phyloP scores from a whole-genome alignment of 2,329 filamentous ascomycete genomes.

The Botrytis sinoallii region DNA sequence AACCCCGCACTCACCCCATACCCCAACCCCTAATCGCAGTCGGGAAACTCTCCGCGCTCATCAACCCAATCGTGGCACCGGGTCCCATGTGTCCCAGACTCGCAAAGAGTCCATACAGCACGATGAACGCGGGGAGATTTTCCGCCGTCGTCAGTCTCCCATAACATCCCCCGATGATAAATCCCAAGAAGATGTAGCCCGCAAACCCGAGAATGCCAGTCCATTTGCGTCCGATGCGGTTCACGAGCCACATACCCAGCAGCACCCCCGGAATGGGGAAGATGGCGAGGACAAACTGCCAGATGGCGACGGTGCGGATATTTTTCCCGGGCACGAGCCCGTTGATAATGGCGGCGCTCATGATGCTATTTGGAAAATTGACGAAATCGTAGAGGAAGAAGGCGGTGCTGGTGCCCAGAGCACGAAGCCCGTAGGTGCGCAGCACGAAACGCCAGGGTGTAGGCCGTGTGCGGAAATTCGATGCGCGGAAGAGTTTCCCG shows the following conservation, averaged over 20 bases:
- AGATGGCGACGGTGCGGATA: conserved; percentile 38
- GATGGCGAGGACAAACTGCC: conserved; percentile 39
- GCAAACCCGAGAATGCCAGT: neutral
- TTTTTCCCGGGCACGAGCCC: conserved; percentile 37
- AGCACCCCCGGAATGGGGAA: conserved; percentile 39
- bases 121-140: neutral
- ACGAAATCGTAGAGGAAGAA: conserved; percentile 42
- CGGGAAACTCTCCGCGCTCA: conserved; percentile 38
- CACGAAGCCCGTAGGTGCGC: neutral
- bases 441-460: neutral
- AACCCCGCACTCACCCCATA: conserved; percentile 39
- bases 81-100: conserved; percentile 40
- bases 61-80: conserved; percentile 38
- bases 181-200: conserved; percentile 5
- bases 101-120: conserved; percentile 20
- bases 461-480: neutral
- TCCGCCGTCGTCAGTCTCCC: neutral
- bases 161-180: neutral
- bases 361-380: conserved; percentile 41
- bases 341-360: conserved; percentile 39
- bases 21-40: conserved; percentile 38
- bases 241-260: conserved; percentile 38
- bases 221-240: conserved; percentile 32
- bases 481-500: neutral
- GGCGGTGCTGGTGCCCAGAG: conserved; percentile 37